Conservation (phyloP, 2,329 filamentous ascomycete species). For the Ascochyta clinopodiicola region DNA sequence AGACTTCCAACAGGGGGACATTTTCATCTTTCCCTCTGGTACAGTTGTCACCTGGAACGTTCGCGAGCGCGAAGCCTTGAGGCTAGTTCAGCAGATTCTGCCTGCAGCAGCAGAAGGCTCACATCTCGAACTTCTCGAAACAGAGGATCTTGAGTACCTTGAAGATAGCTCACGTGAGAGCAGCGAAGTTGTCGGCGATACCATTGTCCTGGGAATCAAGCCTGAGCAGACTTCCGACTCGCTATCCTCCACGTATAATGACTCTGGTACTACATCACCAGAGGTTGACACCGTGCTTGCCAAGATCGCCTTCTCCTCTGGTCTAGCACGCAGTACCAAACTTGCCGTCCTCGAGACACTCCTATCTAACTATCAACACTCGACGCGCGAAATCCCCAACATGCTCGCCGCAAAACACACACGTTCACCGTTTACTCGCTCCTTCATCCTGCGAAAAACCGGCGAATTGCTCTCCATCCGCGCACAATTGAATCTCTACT, state of each 20-base stretch:
- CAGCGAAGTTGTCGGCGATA: conserved; percentile 82
- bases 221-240: conserved; percentile 30
- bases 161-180: conserved; percentile 75
- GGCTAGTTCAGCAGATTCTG: conserved; percentile 67
- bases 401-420: conserved; percentile 73
- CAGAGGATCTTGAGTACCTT: conserved; percentile 87
- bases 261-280: conserved; percentile 25
- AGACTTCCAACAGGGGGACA: conserved; percentile 71
- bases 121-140: conserved; percentile 75
- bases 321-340: conserved; percentile 90
- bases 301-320: conserved; percentile 96
- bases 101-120: conserved; percentile 77
- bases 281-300: conserved; percentile 73
- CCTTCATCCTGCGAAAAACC: conserved; percentile 89
- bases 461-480: conserved; percentile 88
- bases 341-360: conserved; percentile 88
- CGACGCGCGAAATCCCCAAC: conserved; percentile 80
- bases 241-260: conserved; percentile 49
- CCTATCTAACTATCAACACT: conserved; percentile 83
- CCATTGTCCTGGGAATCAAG: conserved; percentile 86
- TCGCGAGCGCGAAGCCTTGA: conserved; percentile 71
- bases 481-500: conserved; percentile 94
- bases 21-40: conserved; percentile 95
- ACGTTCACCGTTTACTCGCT: conserved; percentile 62
- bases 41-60: conserved; percentile 93